phyloP scores from a whole-genome alignment of 2,329 filamentous ascomycete species.

The Leptographium wingfieldii region DNA sequence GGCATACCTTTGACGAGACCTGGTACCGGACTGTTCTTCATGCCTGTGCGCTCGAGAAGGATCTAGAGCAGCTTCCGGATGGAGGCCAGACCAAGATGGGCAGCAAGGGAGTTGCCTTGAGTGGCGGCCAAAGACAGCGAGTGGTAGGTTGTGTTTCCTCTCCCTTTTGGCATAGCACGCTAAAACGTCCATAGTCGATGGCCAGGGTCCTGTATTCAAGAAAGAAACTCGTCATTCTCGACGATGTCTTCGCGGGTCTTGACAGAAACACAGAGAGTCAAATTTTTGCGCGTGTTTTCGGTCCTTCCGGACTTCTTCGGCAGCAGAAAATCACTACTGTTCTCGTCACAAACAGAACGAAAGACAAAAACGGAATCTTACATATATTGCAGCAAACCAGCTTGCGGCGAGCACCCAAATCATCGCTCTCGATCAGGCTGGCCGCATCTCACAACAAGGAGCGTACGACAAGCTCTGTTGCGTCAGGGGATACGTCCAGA shows the following conservation, averaged over 20 bases:
- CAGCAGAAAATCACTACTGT: slow-evolving; percentile 26
- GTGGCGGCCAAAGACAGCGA: slow-evolving; percentile 18
- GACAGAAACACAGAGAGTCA: slow-evolving; percentile 29
- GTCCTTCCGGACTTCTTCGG: slow-evolving; percentile 27
- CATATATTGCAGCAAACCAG: not conserved
- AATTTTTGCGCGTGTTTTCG: slow-evolving; percentile 30
- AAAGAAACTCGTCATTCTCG: slow-evolving; percentile 27
- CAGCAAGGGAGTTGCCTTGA: slow-evolving; percentile 15
- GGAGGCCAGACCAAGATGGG: slow-evolving; percentile 15
- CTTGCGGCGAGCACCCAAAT: not conserved
- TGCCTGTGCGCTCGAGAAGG: slow-evolving; percentile 16
- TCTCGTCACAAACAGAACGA: slow-evolving; percentile 25
- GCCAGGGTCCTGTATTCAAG: slow-evolving; percentile 32
- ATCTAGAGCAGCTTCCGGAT: slow-evolving; percentile 13
- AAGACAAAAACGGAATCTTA: not conserved
- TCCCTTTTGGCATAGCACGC: not conserved
- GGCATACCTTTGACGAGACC: slow-evolving; percentile 11
- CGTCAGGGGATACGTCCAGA: not conserved
- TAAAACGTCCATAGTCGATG: slow-evolving; percentile 19
- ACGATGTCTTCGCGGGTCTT: slow-evolving; percentile 33
- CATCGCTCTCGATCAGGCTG: not conserved
- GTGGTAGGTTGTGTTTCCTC: slow-evolving; percentile 10
- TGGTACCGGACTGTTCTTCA: slow-evolving; percentile 17
- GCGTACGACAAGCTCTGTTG: not conserved
- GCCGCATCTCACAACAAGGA: slow-evolving; percentile 1